These are phyloP conservation scores for Dicorynia guianensis DNA, from an alignment of 306 rosid species.

Conservation along the genomic window DNA sequence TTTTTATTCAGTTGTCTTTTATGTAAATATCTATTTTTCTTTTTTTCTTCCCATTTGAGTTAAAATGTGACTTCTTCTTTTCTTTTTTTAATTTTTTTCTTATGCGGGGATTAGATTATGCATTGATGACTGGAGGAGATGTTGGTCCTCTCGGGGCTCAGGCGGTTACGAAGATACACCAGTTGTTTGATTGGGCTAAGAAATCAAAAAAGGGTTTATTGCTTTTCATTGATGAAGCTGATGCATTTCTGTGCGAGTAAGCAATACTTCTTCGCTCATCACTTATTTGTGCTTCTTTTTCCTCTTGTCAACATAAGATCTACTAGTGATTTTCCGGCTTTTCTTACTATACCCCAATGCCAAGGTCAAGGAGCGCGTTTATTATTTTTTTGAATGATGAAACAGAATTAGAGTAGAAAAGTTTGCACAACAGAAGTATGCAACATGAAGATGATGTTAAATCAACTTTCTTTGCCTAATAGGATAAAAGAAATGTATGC, in stretches of 20 bases:
- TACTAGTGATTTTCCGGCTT: not conserved
- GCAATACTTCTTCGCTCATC: slow-evolving; percentile 35
- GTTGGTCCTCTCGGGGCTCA: slow-evolving; percentile 96
- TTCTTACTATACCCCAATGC: too few relatives aligned
- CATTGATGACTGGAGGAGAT: slow-evolving; percentile 99
- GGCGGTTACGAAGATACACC: slow-evolving; percentile 98
- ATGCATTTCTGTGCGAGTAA: slow-evolving; percentile 99
- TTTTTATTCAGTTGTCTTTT: not conserved
- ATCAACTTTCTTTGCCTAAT: not conserved
- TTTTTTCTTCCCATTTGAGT: slow-evolving; percentile 13
- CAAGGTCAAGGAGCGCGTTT: not conserved
- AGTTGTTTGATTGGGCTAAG: slow-evolving; percentile 95
- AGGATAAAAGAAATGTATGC: not conserved
- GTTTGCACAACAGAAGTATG: slow-evolving; percentile 5
- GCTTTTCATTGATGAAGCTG: slow-evolving; percentile 99
- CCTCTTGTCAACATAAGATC: not conserved
- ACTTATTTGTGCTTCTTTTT: slow-evolving; percentile 32
- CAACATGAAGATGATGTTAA: not conserved
- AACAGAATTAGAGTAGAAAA: not conserved
- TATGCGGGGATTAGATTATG: slow-evolving; percentile 90
- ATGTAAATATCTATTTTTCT: not conserved
- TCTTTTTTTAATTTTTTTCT: slow-evolving; percentile 11
- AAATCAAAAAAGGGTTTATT: slow-evolving; percentile 86
- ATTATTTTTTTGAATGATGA: not conserved
- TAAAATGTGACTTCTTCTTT: not conserved